Base-by-base conservation (phyloP, 2,329 filamentous ascomycete genomes). In the Pyrenochaeta sp. region DNA sequence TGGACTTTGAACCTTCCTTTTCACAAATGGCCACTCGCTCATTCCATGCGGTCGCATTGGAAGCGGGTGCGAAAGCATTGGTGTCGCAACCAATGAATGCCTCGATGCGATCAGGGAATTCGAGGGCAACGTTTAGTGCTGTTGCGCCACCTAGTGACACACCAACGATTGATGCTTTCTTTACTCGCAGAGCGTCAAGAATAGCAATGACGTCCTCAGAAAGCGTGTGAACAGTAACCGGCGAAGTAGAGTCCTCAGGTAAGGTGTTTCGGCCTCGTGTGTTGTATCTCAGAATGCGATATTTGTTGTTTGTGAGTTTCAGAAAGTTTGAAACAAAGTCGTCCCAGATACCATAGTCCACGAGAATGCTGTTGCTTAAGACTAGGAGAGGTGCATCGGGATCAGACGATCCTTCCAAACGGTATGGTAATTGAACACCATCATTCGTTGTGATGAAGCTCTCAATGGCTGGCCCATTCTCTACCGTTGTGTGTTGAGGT, bases 81-180 rank as follows among this genome's bases (percentile, higher is more conserved):
- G 90, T 95, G 70, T 94, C 89, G 69, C 89, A 92, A 3, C 86
- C 80, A 15, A 93, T 76, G 66, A 91, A 88, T 6, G 77, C 77
- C 2, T 60, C 66, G 10, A 90, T 72, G 29, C 82, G 78, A 1
- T 73, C 51, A 0, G 88, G 86, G 58, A 89, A 80, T 27, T 77
- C 77, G 36, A 95, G 80, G 0, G 87, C 86, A 37, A 88, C 85
- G 64, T 87, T 86, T 35, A 94, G 80, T 1, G 86, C 79, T 1
- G 90, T 94, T 2, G 87, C 89, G 38, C 90, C 90, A 51, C 90
- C 90, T 67, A 94, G 84, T 23, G 85, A 89, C 3, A 95, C 90
- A 14, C 90, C 90, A 14, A 94, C 75, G 0, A 93, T 74, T 0
- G 81, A 78, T 0, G 88, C 82, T 59, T 81, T 81, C 7, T 80